These are phyloP conservation scores for Diplodia intermedia DNA, from an alignment of 2,329 filamentous ascomycete genomes.

Conservation along the genomic window DNA sequence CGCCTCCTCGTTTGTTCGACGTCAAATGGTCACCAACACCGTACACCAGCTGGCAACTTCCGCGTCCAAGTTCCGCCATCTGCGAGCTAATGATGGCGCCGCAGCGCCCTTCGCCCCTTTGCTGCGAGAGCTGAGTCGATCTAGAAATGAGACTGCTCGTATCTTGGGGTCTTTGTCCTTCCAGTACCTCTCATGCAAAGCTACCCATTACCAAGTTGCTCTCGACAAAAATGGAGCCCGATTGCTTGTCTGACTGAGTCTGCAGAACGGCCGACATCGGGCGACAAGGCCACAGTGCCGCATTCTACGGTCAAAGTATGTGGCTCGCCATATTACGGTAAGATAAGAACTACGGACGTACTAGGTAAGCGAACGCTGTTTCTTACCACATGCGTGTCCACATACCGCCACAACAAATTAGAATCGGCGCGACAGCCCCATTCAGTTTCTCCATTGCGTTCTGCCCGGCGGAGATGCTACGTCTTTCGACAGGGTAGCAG, in stretches of 20 bases:
- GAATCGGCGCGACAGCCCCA: neutral
- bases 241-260: neutral
- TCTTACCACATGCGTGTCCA: conserved; percentile 12
- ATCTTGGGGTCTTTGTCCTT: neutral
- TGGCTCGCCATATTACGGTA: neutral
- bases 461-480: conserved; percentile 5
- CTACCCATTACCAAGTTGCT: neutral
- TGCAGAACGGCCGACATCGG: neutral
- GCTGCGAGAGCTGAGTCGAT: conserved; percentile 10
- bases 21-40: conserved; percentile 12
- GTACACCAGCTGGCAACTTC: conserved; percentile 21
- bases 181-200: conserved; percentile 2
- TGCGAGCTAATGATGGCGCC: conserved; percentile 7
- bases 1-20: conserved; percentile 25
- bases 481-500: conserved; percentile 20
- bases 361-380: conserved; percentile 17
- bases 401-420: neutral
- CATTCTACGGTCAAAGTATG: neutral
- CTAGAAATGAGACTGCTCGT: conserved; percentile 12
- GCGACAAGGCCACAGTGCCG: too few species aligned
- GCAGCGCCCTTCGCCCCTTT: conserved; percentile 5
- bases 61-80: conserved; percentile 3
- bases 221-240: neutral
- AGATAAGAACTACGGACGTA: neutral
- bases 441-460: conserved; percentile 1